Base-by-base conservation (phyloP, 768 basidiomycete species). In the Symmetrospora coprosmae region DNA sequence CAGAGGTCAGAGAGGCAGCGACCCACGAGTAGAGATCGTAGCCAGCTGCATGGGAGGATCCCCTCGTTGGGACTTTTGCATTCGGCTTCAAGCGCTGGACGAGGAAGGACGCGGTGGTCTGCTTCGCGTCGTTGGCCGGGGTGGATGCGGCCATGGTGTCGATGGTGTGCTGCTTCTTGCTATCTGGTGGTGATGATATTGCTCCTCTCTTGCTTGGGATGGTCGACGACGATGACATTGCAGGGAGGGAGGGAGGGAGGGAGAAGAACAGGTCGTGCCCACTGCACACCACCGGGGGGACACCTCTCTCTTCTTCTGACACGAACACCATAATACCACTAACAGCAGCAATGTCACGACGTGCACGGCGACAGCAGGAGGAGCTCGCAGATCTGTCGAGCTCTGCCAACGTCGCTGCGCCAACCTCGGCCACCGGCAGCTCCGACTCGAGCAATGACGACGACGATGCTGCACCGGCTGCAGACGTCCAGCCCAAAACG, bases 11-110 rank as follows among this genome's bases (percentile, higher is more conserved):
- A 62, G 25, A 23, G 47, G 7, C 14, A 31, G 19, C 13, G 30
- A 41, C 76, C n/a, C 70, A 87, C 90, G 85, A 85, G 75, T 89
- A 91, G 35, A 99, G 76, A 72, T 99, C 94, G 70, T 97, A 94
- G 4, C 94, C 94, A 0, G 94, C 94, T 1, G 92, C 80, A 48
- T 89, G 76, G 1, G 81, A 73, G 2, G 86, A 88, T 0, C 94
- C 92, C 49, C 88, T 80, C 9, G 86, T 89, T 2, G 94, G 94
- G 21, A 88, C 70, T 64, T 72, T 84, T 25, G 87, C 94, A 68
- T 82, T 85, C 17, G 81, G 80, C 2, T 86, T 88, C 35, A 85
- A 81, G 33, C 82, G 80, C 70, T 94, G 94, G 70, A 99, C 80
- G 53, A 88, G 80, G 19, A 96, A 79, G 43, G 60, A 41, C 14